A percentile compares a stretch with the other conserved stretches of the same genome.
Evolutionary conservation across 1,284 basidiomycete species (phyloP).

Genomic region (Filobasidium uniguttulatum): DNA sequence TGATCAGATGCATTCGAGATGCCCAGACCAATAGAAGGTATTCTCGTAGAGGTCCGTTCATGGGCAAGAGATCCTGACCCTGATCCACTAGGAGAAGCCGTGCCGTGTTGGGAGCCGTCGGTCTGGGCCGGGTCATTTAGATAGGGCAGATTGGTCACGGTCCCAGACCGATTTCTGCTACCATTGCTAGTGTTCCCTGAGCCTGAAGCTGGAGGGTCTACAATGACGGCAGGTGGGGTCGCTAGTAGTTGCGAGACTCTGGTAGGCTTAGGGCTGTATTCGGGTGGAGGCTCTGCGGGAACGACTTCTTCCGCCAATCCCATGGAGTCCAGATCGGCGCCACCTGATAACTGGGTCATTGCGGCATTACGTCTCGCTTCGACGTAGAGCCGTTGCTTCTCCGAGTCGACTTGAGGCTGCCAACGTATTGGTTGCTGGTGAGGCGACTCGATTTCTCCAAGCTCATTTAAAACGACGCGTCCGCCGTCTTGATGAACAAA

Average conservation of each 20-base stretch:
- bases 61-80: too few relatives aligned
- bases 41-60: too few relatives aligned
- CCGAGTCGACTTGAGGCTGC: slow-evolving; percentile 24
- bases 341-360: slow-evolving; percentile 29
- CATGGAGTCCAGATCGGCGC: slow-evolving; percentile 21
- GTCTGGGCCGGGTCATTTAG: background rate
- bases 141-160: background rate
- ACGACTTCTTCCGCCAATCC: slow-evolving; percentile 18
- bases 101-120: background rate
- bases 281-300: slow-evolving; percentile 19
- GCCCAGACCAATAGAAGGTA: too few relatives aligned
- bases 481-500: slow-evolving; percentile 12
- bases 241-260: too few relatives aligned
- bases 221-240: background rate
- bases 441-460: background rate
- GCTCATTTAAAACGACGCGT: slow-evolving; percentile 3
- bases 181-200: too few relatives aligned
- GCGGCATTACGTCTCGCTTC: slow-evolving; percentile 51
- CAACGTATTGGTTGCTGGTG: background rate
- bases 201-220: background rate
- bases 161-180: background rate
- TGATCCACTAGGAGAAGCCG: slow-evolving; percentile 1
- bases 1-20: too few relatives aligned
- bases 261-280: slow-evolving; percentile 25
- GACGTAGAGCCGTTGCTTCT: slow-evolving; percentile 47